Conservation (phyloP, 345 rosid genomes). For the Heritiera fomes region DNA sequence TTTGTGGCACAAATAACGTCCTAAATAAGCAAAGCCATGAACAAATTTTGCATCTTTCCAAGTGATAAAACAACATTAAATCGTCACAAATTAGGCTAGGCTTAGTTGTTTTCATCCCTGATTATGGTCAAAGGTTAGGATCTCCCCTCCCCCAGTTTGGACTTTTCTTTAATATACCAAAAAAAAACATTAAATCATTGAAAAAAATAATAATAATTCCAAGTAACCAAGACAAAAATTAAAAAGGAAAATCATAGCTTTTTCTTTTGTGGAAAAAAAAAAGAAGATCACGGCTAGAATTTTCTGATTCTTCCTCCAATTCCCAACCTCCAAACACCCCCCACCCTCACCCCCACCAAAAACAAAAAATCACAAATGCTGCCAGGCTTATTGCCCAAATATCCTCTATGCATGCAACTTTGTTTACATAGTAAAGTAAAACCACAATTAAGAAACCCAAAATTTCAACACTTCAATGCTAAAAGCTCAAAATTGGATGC, state of each 20-base stretch:
- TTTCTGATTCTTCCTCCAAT: background rate
- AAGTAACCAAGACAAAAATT: background rate
- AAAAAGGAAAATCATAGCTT: background rate
- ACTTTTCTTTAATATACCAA: background rate
- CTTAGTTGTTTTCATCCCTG: background rate
- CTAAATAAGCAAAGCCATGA: background rate
- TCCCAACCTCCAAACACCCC: constrained; percentile 22
- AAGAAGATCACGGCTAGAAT: background rate
- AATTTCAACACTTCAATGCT: constrained; percentile 12
- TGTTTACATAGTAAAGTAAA: background rate
- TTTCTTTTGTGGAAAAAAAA: background rate
- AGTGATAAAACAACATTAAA: background rate
- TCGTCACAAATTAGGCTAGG: background rate
- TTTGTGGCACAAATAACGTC: background rate
- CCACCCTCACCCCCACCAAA: too few relatives aligned
- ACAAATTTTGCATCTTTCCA: background rate
- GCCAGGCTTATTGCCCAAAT: background rate
- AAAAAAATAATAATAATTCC: background rate
- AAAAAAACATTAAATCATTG: background rate
- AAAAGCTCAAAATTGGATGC: background rate
- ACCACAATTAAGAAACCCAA: constrained; percentile 1
- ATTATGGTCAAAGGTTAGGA: background rate
- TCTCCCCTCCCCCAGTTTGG: background rate
- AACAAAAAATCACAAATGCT: background rate
- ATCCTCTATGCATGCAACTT: background rate